Base-by-base conservation (phyloP, 331 rosid species). In the Stylosanthes scabra region DNA sequence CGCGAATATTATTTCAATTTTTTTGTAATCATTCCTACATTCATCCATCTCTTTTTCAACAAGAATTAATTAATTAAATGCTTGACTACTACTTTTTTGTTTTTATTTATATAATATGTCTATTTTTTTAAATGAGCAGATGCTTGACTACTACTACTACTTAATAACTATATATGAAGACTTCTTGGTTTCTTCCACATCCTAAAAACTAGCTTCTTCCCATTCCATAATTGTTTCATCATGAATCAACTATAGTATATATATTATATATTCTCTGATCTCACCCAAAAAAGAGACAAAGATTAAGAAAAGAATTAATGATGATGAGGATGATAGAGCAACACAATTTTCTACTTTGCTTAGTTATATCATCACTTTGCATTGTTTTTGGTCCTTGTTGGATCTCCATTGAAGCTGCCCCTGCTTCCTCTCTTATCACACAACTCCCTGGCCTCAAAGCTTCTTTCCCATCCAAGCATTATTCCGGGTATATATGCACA, bases 401-500 rank as follows among this genome's bases (percentile, higher is more conserved):
- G 52, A 62, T 70, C 67, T 75, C 37, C 56, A 29, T 49, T 64
- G 60, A 80, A 63, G 77, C 80, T 80, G 77, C 77, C 13, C 80
- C 84, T 80, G 0, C 11, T 34, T 2, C 5, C 54, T 69, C 92
- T 83, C 84, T 81, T 2, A 8, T 92, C 56, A 63, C 85, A n/a
- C 80, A 82, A 13, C 77, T 90, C 82, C 97, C 97, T 72, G 96
- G 96, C 58, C 86, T 90, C 69, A 7, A 49, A 1, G 86, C 71
- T 74, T 66, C 70, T 37, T 54, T 92, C 58, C 94, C 88, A 63
- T 92, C 95, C 60, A 86, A 88, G 2, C 96, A 90, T 80, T 87
- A 78, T 70, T 82, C 96, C 63, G 96, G 98, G 97, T 92, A 81
- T 13, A 31, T 13, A n/a, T n/a, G n/a, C 31, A 37, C 37, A 31